Evolutionary conservation across 2,329 filamentous ascomycete genomes (phyloP), one percentile per base, ranked within the genome.

Genomic region (Neocatenulostroma microsporum): DNA sequence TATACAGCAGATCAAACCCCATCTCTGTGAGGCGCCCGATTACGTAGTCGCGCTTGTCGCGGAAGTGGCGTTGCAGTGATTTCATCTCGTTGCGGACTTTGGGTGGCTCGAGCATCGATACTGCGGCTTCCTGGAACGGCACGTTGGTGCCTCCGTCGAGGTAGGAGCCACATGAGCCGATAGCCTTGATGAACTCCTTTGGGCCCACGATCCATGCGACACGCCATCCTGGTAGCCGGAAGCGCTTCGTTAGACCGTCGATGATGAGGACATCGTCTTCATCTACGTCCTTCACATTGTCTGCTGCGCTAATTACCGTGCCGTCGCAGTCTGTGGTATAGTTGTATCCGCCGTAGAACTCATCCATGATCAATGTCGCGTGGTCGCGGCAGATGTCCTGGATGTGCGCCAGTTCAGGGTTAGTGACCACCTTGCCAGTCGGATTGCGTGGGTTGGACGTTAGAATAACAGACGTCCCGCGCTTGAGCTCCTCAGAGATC

Each of bases 381-480:
- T 87, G 79, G 49, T 87, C 84, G 56, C 87, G 80, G 69, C 87
- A 94, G 52, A 94, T 82, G 56, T 94, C 84, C 62, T 96, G 88
- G 53, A 95, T 94, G 63, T 89, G 76, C 13, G 82, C 80, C 45
- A 96, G 70, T 62, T 94, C 84, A 0, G 85, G 82, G 58, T 88
- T 87, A 53, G 75, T 74, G 17, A 95, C 79, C 46, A 95, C 85
- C 47, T 85, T 79, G 32, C 89, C 89, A 2, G 89, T 95, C 1
- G 89, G 89, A 63, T 96, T 96, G 46, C 89, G 80, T 8, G 89
- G 89, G 67, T 96, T 96, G 1, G 87, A 94, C 23, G 89, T 96
- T 45, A 96, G 67, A 53, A 96, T 88, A 48, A 95, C 89, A 3
- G 64, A 68, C 2, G 68, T 71, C 12, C 61, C 61, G 21, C 57